phyloP scores from a whole-genome alignment of 1,284 basidiomycete species.

The Dichomitus squalens region DNA sequence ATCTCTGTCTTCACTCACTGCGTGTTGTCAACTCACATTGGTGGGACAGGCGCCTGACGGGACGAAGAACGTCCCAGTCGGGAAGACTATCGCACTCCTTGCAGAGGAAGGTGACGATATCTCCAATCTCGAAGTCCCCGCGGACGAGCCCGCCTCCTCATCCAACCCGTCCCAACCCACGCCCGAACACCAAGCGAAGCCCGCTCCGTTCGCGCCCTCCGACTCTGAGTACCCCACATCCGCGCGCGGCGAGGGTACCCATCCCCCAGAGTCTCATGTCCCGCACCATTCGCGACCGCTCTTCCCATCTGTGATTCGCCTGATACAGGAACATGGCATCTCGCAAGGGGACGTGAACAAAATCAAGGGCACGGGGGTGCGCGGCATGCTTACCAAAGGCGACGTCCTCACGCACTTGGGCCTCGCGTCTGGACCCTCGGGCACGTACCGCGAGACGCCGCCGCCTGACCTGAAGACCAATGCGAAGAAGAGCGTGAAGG shows the following conservation, averaged over 20 bases:
- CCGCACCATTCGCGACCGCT: slow-evolving; percentile 63
- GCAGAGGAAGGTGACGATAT: slow-evolving; percentile 98
- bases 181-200: slow-evolving; percentile 35
- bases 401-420: slow-evolving; percentile 85
- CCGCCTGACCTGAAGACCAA: slow-evolving; percentile 37
- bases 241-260: slow-evolving; percentile 30
- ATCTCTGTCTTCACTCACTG: slow-evolving; percentile 5
- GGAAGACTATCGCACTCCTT: slow-evolving; percentile 87
- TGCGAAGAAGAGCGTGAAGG: slow-evolving; percentile 32
- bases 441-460: slow-evolving; percentile 61
- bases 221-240: slow-evolving; percentile 15
- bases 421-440: slow-evolving; percentile 76
- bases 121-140: slow-evolving; percentile 78
- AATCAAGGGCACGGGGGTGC: slow-evolving; percentile 79
- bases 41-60: slow-evolving; percentile 72
- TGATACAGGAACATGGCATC: slow-evolving; percentile 64
- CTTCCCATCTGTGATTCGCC: slow-evolving; percentile 78
- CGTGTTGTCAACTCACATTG: neutral
- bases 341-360: slow-evolving; percentile 52
- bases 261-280: slow-evolving; percentile 31
- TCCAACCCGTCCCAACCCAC: slow-evolving; percentile 26
- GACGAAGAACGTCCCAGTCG: slow-evolving; percentile 85
- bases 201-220: slow-evolving; percentile 25
- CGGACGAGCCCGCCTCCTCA: slow-evolving; percentile 40
- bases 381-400: slow-evolving; percentile 91